phyloP scores from a whole-genome alignment of 2,329 filamentous ascomycete species.

The Colletotrichum liriopes region DNA sequence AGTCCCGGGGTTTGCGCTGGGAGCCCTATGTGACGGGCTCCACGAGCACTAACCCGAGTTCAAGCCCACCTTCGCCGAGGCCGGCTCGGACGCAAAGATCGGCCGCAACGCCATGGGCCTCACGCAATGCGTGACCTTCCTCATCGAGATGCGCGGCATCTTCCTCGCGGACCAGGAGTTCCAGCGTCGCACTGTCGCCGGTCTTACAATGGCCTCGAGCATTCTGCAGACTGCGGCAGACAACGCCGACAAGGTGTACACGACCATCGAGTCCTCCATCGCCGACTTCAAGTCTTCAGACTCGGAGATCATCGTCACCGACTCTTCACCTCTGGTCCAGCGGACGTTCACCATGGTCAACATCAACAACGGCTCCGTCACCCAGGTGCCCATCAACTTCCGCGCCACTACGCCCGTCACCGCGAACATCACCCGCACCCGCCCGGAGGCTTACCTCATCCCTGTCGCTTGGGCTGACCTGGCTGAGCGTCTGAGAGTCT shows the following conservation, averaged over 20 bases:
- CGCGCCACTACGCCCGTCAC: slow-evolving; percentile 48
- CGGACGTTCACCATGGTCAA: slow-evolving; percentile 49
- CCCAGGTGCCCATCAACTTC: slow-evolving; percentile 50
- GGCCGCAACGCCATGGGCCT: slow-evolving; percentile 51
- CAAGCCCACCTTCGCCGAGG: slow-evolving; percentile 43
- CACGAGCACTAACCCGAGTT: slow-evolving; percentile 46
- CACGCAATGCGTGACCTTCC: slow-evolving; percentile 50
- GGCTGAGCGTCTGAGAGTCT: slow-evolving; percentile 46
- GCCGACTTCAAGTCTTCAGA: slow-evolving; percentile 48
- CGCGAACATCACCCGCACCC: slow-evolving; percentile 50
- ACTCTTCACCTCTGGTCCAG: slow-evolving; percentile 45
- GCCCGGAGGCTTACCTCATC: slow-evolving; percentile 51
- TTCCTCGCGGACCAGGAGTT: slow-evolving; percentile 51
- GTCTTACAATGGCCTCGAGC: slow-evolving; percentile 48
- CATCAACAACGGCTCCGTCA: slow-evolving; percentile 47
- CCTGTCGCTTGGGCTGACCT: slow-evolving; percentile 50
- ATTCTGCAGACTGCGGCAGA: slow-evolving; percentile 52
- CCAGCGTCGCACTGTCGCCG: slow-evolving; percentile 50
- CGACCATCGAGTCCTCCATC: slow-evolving; percentile 48
- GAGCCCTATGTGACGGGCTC: slow-evolving; percentile 50
- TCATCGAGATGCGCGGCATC: slow-evolving; percentile 52
- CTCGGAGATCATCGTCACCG: slow-evolving; percentile 50
- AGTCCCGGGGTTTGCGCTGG: slow-evolving; percentile 49
- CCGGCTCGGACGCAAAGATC: slow-evolving; percentile 48
- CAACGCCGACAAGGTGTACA: slow-evolving; percentile 49